Conservation (phyloP, 1,139 yeast species). For the Saccharomycopsis hybrid region DNA sequence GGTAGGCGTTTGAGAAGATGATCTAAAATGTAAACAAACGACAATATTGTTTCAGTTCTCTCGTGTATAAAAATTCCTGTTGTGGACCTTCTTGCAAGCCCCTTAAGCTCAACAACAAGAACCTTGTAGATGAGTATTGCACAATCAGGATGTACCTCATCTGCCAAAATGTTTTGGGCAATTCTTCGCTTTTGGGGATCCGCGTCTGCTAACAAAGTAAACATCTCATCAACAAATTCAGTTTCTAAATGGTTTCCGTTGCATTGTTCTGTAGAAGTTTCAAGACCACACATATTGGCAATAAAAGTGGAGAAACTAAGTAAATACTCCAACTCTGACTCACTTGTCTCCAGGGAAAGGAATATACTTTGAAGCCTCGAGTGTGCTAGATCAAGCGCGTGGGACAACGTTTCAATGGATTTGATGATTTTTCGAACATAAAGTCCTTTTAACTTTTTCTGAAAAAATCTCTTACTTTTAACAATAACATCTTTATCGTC, state of each 20-base stretch:
- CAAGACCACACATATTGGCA: conserved; percentile 5
- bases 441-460: neutral
- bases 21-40: neutral
- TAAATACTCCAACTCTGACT: conserved; percentile 1
- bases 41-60: neutral
- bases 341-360: neutral
- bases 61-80: neutral
- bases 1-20: neutral
- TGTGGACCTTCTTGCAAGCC: neutral
- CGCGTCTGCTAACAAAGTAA: neutral
- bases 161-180: conserved; percentile 4
- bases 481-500: conserved; percentile 5
- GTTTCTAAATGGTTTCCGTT: neutral
- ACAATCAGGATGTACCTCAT: conserved; percentile 1
- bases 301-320: conserved; percentile 6
- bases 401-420: neutral
- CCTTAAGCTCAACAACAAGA: neutral
- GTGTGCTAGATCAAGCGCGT: conserved; percentile 3
- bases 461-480: conserved; percentile 4
- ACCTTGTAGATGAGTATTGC: neutral
- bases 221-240: conserved; percentile 1
- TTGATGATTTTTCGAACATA: neutral
- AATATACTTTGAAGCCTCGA: neutral
- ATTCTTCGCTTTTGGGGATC: neutral
- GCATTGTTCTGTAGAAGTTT: neutral